phyloP scores from a whole-genome alignment of 352 stramenopile species.

The Plasmopara viticola region DNA sequence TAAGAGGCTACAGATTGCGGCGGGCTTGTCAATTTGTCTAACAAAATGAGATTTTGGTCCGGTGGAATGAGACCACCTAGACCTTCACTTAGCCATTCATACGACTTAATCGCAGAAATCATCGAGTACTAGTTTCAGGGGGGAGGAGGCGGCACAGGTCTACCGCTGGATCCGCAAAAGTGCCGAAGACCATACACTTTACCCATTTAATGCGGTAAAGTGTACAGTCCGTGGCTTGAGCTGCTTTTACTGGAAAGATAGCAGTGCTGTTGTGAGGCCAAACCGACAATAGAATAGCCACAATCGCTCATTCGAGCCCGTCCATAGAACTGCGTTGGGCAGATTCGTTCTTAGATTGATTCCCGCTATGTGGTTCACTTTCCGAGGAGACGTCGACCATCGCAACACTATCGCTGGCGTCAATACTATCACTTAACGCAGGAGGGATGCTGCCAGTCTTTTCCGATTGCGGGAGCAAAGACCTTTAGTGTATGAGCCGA shows the following conservation, averaged over 20 bases:
- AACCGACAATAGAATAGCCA: not conserved
- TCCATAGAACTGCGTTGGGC: not conserved
- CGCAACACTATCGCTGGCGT: not conserved
- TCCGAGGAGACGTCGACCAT: not conserved
- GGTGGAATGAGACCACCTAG: not conserved
- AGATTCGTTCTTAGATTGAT: too few relatives aligned
- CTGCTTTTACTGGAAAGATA: not conserved
- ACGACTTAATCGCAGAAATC: not conserved
- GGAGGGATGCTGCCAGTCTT: not conserved
- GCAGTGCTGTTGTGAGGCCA: not conserved
- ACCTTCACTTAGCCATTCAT: not conserved
- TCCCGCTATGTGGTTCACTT: not conserved
- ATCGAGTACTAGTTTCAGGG: not conserved
- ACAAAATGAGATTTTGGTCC: not conserved
- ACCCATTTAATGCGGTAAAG: not conserved
- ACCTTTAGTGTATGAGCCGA: too few relatives aligned
- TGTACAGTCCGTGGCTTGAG: too few relatives aligned
- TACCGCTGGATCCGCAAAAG: not conserved
- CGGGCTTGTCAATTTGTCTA: not conserved
- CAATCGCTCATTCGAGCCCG: not conserved
- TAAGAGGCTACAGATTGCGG: not conserved
- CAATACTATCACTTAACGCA: not conserved
- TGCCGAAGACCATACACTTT: not conserved
- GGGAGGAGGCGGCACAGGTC: not conserved
- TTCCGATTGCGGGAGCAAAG: too few relatives aligned